Percentiles rank a stretch among this genome's conserved stretches.
Conservation (phyloP, 768 basidiomycete genomes). For the Podaxis sp. region DNA sequence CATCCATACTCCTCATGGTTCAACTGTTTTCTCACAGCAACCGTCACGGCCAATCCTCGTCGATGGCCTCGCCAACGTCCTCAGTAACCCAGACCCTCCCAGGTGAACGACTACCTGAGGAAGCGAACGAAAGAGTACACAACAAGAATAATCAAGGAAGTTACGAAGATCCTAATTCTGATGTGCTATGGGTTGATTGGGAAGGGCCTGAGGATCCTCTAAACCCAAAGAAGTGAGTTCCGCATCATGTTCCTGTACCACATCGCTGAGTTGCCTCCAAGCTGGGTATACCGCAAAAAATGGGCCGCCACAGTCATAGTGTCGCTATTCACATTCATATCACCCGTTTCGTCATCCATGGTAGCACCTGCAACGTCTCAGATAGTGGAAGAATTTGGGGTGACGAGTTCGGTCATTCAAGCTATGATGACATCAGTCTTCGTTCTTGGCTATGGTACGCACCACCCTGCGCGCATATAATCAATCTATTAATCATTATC, state of each 20-base stretch:
- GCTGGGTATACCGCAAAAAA: conserved; percentile 58
- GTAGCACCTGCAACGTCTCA: conserved; percentile 60
- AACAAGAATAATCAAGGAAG: neutral
- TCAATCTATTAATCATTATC: neutral
- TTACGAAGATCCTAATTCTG: conserved; percentile 2
- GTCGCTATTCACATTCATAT: conserved; percentile 67
- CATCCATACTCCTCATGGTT: neutral
- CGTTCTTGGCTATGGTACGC: conserved; percentile 53
- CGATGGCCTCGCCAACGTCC: neutral
- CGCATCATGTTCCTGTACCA: neutral
- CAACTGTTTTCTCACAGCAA: neutral
- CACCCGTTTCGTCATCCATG: conserved; percentile 72
- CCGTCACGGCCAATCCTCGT: neutral
- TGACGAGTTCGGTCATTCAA: conserved; percentile 45
- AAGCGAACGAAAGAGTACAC: neutral
- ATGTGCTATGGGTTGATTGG: conserved; percentile 52
- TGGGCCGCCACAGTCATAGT: conserved; percentile 67
- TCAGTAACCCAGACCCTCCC: conserved; percentile 10
- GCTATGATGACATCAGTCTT: conserved; percentile 60
- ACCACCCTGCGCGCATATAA: neutral
- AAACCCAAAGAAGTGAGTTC: conserved; percentile 59
- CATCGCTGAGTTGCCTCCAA: conserved; percentile 17
- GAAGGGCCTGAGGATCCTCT: conserved; percentile 57
- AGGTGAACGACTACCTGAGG: conserved; percentile 7
- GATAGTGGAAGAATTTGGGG: conserved; percentile 51